These are phyloP conservation scores for Berkeleyomyces rouxiae DNA, from an alignment of 2,329 filamentous ascomycete genomes.

Conservation along the genomic window DNA sequence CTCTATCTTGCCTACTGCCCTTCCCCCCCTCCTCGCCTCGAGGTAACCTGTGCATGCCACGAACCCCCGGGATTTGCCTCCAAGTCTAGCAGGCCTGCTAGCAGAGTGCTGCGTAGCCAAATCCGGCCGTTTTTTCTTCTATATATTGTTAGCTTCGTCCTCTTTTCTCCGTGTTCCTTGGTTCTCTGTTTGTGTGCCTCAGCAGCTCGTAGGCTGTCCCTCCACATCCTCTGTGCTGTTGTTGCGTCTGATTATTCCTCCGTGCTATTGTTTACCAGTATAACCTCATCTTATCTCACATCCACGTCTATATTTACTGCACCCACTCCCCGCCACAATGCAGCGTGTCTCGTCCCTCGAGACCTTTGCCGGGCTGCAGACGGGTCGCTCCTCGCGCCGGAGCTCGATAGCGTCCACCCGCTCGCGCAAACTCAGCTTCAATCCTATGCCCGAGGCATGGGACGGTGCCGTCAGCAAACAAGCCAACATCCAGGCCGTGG, in stretches of 20 bases:
- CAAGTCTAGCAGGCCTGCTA: not conserved
- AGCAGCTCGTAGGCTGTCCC: no score
- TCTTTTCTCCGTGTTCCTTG: not conserved
- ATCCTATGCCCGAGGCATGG: constrained; percentile 36
- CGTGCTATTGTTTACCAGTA: not conserved
- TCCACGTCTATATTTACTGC: not conserved
- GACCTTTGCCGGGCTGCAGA: constrained; percentile 29
- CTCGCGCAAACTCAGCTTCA: constrained; percentile 35
- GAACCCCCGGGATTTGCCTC: not conserved
- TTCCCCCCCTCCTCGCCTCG: not conserved
- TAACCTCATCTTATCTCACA: not conserved
- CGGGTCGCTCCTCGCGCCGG: constrained; percentile 22
- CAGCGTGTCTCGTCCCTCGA: constrained; percentile 37
- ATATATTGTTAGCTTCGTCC: not conserved
- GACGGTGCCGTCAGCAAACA: constrained; percentile 25
- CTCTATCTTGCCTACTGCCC: not conserved
- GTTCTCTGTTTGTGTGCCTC: not conserved
- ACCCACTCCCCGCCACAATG: constrained; percentile 16
- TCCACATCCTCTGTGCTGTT: not conserved
- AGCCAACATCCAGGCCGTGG: constrained; percentile 30
- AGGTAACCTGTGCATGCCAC: not conserved
- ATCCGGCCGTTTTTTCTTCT: not conserved
- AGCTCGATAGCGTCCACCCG: constrained; percentile 31
- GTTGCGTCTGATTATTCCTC: no score
- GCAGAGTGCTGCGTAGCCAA: no score